These are phyloP conservation scores for Phaffia tasmanica DNA, from an alignment of 768 basidiomycete species.

Conservation along the genomic window DNA sequence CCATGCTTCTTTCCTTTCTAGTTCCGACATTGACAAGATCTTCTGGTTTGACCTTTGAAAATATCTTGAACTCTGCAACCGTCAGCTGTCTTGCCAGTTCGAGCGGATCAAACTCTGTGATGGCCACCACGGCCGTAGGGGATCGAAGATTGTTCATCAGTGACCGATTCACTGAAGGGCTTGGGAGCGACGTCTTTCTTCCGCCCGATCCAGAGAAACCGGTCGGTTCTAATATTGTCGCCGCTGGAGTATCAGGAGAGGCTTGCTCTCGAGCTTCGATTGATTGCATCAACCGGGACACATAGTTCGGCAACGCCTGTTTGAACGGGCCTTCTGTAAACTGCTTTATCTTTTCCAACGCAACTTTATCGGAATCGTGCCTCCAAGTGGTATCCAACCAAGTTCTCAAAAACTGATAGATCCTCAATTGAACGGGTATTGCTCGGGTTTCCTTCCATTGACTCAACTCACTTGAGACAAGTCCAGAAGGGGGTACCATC, in stretches of 20 bases:
- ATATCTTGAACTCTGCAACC: constrained; percentile 80
- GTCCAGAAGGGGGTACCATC: constrained; percentile 40
- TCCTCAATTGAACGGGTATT: constrained; percentile 79
- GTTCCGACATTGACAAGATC: constrained; percentile 57
- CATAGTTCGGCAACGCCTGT: too few relatives aligned
- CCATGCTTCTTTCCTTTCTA: constrained; percentile 34
- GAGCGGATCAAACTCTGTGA: constrained; percentile 79
- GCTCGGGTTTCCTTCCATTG: constrained; percentile 43
- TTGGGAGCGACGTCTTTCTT: too few relatives aligned
- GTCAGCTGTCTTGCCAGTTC: constrained; percentile 91
- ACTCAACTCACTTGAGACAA: too few relatives aligned
- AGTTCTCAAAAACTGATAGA: constrained; percentile 82
- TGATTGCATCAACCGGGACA: too few relatives aligned
- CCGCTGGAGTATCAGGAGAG: not conserved
- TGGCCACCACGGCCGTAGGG: constrained; percentile 45
- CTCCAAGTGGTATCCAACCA: constrained; percentile 93
- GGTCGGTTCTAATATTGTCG: too few relatives aligned
- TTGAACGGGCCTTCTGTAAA: too few relatives aligned
- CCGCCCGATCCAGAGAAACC: too few relatives aligned
- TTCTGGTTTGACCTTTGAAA: constrained; percentile 72
- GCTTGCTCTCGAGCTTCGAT: too few relatives aligned
- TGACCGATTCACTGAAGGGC: too few relatives aligned
- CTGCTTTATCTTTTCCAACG: too few relatives aligned
- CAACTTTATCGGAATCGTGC: constrained; percentile 56
- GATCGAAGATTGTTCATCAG: constrained; percentile 15